Evolutionary conservation across 176 grass and related monocot genomes (phyloP), one percentile per base, ranked within the genome.

Genomic region (Raddia distichophylla): DNA sequence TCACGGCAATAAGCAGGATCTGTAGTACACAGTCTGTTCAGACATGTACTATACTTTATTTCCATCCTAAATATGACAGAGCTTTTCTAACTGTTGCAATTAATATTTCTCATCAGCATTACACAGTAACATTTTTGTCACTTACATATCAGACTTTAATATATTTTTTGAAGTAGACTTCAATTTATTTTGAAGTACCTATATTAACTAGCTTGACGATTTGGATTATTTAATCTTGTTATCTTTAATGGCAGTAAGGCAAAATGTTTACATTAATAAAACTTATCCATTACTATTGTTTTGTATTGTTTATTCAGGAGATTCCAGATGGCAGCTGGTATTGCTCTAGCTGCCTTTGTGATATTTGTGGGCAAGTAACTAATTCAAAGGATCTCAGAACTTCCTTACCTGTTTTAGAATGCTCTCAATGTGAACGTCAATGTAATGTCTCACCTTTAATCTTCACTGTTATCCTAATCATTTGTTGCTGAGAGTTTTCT

Each of bases 301-400:
- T 80, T 82, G 27, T 74, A 51, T n/a, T 80, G 53, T 40, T 71
- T 82, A 69, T 78, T 79, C 90, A 94, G 92, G 92, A 94, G 22
- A 77, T 98, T 89, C 92, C 92, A 64, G 95, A 94, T 82, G 95
- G 84, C 42, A 91, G 67, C 67, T 98, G 95, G 95, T 98, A 98
- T 88, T 98, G 95, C 60, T 90, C 84, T 73, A 88, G 71, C 59
- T 98, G 95, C 82, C 82, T 84, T 66, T 98, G 95, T 15, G 64
- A 84, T 68, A 74, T 88, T 77, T 98, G 95, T 53, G 88, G 92
- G 19, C 69, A 91, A 71, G 86, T 92, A 48, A 52, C 87, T 48
- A 83, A 85, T 75, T 84, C 84, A 58, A 91, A 87, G 89, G 84
- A 85, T 14, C 52, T 71, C 10, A 69, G 77, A 64, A 87, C 60